Evolutionary conservation across 352 stramenopile species (phyloP).

Genomic region (Phytophthora rubi): DNA sequence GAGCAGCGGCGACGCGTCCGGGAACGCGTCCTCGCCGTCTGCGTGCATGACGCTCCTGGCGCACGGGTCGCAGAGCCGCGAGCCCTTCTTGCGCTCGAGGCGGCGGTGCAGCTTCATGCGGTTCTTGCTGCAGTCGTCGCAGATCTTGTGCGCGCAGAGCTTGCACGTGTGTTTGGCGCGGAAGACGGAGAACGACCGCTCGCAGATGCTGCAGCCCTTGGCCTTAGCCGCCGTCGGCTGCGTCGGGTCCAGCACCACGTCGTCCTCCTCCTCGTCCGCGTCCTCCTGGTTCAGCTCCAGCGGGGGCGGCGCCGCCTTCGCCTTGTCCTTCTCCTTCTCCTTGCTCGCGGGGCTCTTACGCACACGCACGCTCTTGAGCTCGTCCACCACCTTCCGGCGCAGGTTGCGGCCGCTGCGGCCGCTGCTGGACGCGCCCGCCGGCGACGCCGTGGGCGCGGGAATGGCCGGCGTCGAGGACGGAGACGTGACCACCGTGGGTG

Average conservation of each 20-base stretch:
- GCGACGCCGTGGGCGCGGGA: not conserved
- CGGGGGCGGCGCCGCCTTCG: conserved; percentile 19
- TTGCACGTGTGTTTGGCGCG: conserved; percentile 85
- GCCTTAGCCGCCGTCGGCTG: conserved; percentile 18
- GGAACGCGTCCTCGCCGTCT: conserved; percentile 36
- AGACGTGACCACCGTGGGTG: conserved; percentile 8
- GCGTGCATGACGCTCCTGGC: conserved; percentile 63
- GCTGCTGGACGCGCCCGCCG: not conserved
- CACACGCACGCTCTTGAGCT: conserved; percentile 68
- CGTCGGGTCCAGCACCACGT: conserved; percentile 21
- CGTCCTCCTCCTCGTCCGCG: conserved; percentile 31
- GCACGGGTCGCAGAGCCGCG: conserved; percentile 74
- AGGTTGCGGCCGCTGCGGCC: conserved; percentile 46
- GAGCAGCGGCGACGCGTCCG: conserved; percentile 36
- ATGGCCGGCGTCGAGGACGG: conserved; percentile 2
- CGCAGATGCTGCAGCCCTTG: conserved; percentile 64
- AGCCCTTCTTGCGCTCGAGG: conserved; percentile 74
- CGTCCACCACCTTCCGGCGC: conserved; percentile 67
- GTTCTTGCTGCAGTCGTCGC: conserved; percentile 87
- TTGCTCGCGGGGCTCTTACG: conserved; percentile 34
- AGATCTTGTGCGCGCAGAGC: conserved; percentile 72
- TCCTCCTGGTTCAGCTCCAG: conserved; percentile 44
- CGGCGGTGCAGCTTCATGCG: conserved; percentile 73
- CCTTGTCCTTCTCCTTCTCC: conserved; percentile 24
- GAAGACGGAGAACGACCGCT: conserved; percentile 81